These are phyloP conservation scores for Wickerhamiella sergipiensis DNA, from an alignment of 805 yeast species.

Conservation along the genomic window DNA sequence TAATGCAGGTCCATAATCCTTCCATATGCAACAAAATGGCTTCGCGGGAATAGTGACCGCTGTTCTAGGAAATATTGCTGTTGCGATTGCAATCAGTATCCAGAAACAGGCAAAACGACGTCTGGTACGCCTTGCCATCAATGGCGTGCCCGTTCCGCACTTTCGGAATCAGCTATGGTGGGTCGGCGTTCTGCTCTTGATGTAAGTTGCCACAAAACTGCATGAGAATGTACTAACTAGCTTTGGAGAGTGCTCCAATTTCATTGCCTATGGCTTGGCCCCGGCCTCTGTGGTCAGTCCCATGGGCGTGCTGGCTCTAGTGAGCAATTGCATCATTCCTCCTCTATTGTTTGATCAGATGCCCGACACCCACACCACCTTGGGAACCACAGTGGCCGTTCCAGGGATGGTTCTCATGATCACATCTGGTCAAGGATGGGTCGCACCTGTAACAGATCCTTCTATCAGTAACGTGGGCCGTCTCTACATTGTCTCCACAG, in stretches of 20 bases:
- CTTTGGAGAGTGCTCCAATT: slow-evolving; percentile 34
- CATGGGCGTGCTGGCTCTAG: slow-evolving; percentile 35
- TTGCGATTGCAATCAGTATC: slow-evolving; percentile 28
- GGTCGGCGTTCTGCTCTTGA: slow-evolving; percentile 30
- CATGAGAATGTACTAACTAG: slow-evolving; percentile 4
- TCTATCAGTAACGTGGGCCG: neutral
- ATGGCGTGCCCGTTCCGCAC: slow-evolving; percentile 13
- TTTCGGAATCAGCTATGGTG: slow-evolving; percentile 26
- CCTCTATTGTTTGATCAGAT: slow-evolving; percentile 33
- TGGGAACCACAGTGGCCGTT: slow-evolving; percentile 31
- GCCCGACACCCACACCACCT: slow-evolving; percentile 23
- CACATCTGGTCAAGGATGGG: slow-evolving; percentile 22
- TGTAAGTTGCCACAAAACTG: slow-evolving; percentile 11
- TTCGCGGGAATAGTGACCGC: slow-evolving; percentile 25
- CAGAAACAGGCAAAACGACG: slow-evolving; percentile 29
- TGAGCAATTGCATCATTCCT: slow-evolving; percentile 35
- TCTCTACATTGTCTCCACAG: neutral
- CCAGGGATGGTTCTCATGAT: slow-evolving; percentile 32
- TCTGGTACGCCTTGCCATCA: slow-evolving; percentile 17
- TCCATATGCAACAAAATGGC: neutral
- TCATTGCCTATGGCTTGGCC: slow-evolving; percentile 36
- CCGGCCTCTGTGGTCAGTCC: slow-evolving; percentile 38
- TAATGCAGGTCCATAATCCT: neutral
- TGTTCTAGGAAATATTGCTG: slow-evolving; percentile 27
- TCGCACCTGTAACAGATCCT: neutral